Base-by-base conservation (phyloP, 169 alveolate genomes). In the Plasmodium adleri region DNA sequence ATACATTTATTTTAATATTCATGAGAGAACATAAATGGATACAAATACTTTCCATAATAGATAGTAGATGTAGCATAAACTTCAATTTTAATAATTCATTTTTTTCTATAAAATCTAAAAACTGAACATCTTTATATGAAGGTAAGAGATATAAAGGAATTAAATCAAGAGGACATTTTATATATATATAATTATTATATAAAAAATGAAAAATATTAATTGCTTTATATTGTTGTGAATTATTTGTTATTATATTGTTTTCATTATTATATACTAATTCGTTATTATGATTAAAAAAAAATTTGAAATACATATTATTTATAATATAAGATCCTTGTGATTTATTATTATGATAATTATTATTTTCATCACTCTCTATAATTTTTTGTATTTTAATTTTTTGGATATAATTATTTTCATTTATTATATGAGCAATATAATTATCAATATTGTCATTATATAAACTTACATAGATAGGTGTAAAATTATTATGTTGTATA, bases 401-500 rank as follows among this genome's bases (percentile, higher is more conserved):
- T 22, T 52, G 39, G 10, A 71, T n/a, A 32, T 64, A 24, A 28
- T 71, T 43, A 32, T 43, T 50, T 52, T 58, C 72, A 78, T 78
- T 78, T 58, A 78, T 39, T 2, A 78, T 24, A 4, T 54, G 50
- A 8, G 78, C 89, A 64, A 78, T 64, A 22, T 47, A 63, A 28
- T 52, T 78, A 52, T 78, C 89, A 5, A 78, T 28, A 26, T 78
- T 76, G 54, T 78, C 89, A 58, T 78, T 78, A 24, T 78, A 78
- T 20, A 78, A n/a, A 64, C 74, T 64, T 15, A 78, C 89, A 17
- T 78, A 78, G 6, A 39, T 43, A 9, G 89, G 89, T 66, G 47
- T 71, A 47, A 78, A 78, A 50, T 28, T n/a, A 50, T 5, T 47
- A 32, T 45, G 54, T 8, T 12, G 7, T 20, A 39, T 4, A 1